Percentiles rank a stretch among this genome's conserved stretches.
These are phyloP conservation scores for Toxoplasma gondii DNA, from an alignment of 169 alveolate genomes.

Conservation along the genomic window DNA sequence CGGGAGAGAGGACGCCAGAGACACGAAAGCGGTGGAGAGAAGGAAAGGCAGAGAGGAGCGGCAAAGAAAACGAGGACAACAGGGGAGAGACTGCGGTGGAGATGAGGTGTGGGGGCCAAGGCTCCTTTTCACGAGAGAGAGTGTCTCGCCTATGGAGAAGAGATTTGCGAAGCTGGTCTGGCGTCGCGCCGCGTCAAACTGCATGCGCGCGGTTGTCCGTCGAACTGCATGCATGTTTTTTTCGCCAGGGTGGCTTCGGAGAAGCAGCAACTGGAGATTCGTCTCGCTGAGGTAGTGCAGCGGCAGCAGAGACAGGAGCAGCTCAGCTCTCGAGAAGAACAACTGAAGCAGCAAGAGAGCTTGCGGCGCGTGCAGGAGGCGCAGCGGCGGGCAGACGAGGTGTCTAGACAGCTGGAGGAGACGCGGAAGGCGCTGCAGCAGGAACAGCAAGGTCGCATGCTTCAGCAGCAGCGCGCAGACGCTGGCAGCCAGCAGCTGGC, in stretches of 20 bases:
- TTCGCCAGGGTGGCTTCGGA: not conserved
- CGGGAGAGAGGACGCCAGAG: too few relatives aligned
- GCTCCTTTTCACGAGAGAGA: too few relatives aligned
- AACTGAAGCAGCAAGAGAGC: constrained; percentile 15
- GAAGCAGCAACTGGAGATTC: not conserved
- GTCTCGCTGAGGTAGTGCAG: not conserved
- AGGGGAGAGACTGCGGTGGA: too few relatives aligned
- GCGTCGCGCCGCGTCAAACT: too few relatives aligned
- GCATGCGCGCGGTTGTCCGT: too few relatives aligned
- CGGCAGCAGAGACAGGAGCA: not conserved
- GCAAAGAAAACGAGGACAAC: too few relatives aligned
- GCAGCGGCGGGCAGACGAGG: constrained; percentile 6
- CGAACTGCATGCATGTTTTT: too few relatives aligned
- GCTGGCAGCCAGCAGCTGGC: not conserved
- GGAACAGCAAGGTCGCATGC: not conserved
- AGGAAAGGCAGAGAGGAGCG: too few relatives aligned
- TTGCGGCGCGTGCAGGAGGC: not conserved
- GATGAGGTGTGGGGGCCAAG: too few relatives aligned
- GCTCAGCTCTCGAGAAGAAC: not conserved
- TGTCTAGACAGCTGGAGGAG: constrained; percentile 7
- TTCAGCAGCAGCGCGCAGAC: not conserved
- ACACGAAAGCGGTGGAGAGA: too few relatives aligned
- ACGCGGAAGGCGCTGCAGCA: not conserved
- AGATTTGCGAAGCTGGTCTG: too few relatives aligned
- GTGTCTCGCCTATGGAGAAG: too few relatives aligned